Percentiles rank a stretch among this genome's conserved stretches.
These are phyloP conservation scores for Talaromyces liani DNA, from an alignment of 495 filamentous ascomycete species.

Conservation along the genomic window DNA sequence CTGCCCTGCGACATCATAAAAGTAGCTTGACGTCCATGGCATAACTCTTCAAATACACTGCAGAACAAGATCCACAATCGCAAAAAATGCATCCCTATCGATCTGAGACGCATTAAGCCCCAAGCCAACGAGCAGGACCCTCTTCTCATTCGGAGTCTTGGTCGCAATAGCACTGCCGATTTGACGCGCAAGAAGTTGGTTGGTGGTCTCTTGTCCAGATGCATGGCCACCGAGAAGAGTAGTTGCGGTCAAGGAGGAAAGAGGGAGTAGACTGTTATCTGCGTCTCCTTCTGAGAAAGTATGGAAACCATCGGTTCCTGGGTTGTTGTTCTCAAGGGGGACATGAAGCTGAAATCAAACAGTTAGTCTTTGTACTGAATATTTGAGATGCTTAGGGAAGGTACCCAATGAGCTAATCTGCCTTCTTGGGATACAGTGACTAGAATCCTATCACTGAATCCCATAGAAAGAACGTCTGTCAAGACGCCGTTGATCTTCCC, in stretches of 20 bases:
- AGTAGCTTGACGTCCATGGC: background rate
- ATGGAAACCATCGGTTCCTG: conserved; percentile 42
- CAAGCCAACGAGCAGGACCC: conserved; percentile 74
- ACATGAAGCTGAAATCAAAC: conserved; percentile 64
- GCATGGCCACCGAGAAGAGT: conserved; percentile 82
- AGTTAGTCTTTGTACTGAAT: conserved; percentile 8
- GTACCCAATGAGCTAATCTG: conserved; percentile 85
- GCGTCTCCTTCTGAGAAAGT: conserved; percentile 36
- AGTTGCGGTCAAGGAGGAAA: conserved; percentile 74
- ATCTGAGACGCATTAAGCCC: conserved; percentile 60
- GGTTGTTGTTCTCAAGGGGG: conserved; percentile 62
- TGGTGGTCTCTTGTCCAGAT: conserved; percentile 70
- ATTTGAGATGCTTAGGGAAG: too few relatives aligned
- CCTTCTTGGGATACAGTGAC: conserved; percentile 83
- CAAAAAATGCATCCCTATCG: conserved; percentile 69
- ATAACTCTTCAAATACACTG: conserved; percentile 49
- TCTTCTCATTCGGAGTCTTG: conserved; percentile 65
- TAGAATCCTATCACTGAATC: conserved; percentile 88
- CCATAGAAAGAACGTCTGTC: conserved; percentile 64
- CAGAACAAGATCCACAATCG: conserved; percentile 72
- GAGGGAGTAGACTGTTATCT: conserved; percentile 60
- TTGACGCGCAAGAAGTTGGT: conserved; percentile 82
- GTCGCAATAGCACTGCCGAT: conserved; percentile 72
- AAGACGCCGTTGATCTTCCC: conserved; percentile 56
- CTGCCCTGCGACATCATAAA: background rate